Evolutionary conservation across 2,329 filamentous ascomycete genomes (phyloP).

Genomic region (Colletotrichum eremochloae): DNA sequence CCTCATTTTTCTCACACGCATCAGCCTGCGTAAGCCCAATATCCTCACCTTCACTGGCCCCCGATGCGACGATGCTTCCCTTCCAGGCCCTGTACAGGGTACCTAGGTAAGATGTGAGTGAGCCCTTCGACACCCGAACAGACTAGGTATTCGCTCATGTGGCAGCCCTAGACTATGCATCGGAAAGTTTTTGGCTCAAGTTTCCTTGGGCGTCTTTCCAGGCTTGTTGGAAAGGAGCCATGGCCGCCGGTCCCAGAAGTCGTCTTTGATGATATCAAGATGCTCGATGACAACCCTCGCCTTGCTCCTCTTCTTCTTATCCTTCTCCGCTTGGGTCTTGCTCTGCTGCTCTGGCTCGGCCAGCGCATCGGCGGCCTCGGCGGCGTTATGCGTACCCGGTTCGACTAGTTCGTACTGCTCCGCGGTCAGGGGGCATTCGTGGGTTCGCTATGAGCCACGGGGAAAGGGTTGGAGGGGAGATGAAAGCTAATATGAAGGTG

Average conservation of each 20-base stretch:
- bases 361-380: conserved; percentile 61
- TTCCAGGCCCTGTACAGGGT: background rate
- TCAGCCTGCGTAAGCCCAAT: background rate
- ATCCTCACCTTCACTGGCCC: background rate
- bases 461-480: too few relatives aligned
- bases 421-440: conserved; percentile 45
- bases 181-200: conserved; percentile 46
- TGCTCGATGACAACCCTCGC: conserved; percentile 86
- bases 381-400: conserved; percentile 61
- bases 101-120: background rate
- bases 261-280: conserved; percentile 93
- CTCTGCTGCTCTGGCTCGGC: conserved; percentile 72
- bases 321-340: conserved; percentile 85
- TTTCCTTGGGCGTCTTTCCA: conserved; percentile 76
- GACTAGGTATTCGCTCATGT: background rate
- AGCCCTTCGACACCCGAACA: background rate
- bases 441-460: background rate
- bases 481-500: background rate
- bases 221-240: conserved; percentile 86
- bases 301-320: conserved; percentile 84
- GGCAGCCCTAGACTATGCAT: background rate
- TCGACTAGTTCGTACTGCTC: conserved; percentile 78
- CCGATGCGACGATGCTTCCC: background rate
- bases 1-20: background rate
- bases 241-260: conserved; percentile 90